phyloP scores from a whole-genome alignment of 2,329 filamentous ascomycete genomes.

The Fusarium lyarnte region DNA sequence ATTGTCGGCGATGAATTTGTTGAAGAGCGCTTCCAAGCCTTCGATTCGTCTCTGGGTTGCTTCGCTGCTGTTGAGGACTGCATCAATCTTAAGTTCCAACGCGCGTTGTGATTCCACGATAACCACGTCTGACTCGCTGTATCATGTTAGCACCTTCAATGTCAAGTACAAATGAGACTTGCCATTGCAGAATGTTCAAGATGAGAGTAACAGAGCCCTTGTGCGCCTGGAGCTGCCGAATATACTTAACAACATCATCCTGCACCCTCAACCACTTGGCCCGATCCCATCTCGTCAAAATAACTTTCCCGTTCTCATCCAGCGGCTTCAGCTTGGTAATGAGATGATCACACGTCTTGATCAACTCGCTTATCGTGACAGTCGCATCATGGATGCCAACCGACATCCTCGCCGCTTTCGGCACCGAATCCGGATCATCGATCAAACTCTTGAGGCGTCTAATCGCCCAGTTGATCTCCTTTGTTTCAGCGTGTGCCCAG shows the following conservation, averaged over 20 bases:
- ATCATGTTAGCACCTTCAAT: not conserved
- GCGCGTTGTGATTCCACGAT: conserved; percentile 11
- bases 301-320: not conserved
- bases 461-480: conserved; percentile 19
- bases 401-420: conserved; percentile 11
- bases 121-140: conserved; percentile 11
- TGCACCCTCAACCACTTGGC: conserved; percentile 16
- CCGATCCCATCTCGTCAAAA: not conserved
- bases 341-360: conserved; percentile 12
- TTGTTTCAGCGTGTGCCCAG: conserved; percentile 18
- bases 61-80: not conserved
- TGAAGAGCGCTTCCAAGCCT: conserved; percentile 7
- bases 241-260: conserved; percentile 20
- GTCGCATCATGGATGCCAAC: conserved; percentile 20
- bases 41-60: conserved; percentile 4
- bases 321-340: not conserved
- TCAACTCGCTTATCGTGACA: conserved; percentile 14
- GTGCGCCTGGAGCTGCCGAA: conserved; percentile 18
- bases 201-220: conserved; percentile 20
- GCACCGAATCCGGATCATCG: conserved; percentile 13
- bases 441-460: conserved; percentile 6
- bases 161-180: fast-evolving
- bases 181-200: conserved; percentile 17
- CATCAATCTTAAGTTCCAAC: conserved; percentile 10
- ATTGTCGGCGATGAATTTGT: conserved; percentile 16